Evolutionary conservation across 441 rosid genomes (phyloP).

Genomic region (Daphne laureola): DNA sequence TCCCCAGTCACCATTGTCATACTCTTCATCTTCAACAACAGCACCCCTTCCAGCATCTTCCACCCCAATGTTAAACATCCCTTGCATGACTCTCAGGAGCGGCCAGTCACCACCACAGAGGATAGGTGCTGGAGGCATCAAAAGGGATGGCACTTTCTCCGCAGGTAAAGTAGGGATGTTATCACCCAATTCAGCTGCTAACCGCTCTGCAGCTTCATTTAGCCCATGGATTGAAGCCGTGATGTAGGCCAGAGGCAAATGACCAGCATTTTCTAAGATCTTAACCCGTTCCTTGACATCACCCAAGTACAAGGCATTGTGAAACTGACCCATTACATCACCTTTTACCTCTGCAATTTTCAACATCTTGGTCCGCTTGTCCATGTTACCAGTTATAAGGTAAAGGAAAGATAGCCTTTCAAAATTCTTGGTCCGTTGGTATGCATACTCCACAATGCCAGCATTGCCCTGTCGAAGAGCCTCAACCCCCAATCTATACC

Average conservation of each 20-base stretch:
- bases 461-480: slow-evolving; percentile 96
- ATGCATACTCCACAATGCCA: slow-evolving; percentile 85
- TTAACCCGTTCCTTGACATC: slow-evolving; percentile 78
- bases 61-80: slow-evolving; percentile 74
- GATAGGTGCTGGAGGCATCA: slow-evolving; percentile 65
- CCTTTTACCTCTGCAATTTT: slow-evolving; percentile 94
- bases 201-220: slow-evolving; percentile 51
- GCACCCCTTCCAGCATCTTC: slow-evolving; percentile 43
- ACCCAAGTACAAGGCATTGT: slow-evolving; percentile 75
- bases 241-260: slow-evolving; percentile 66
- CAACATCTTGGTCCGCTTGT: slow-evolving; percentile 72
- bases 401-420: slow-evolving; percentile 89
- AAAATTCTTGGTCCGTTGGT: slow-evolving; percentile 85
- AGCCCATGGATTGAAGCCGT: slow-evolving; percentile 71
- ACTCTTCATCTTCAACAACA: slow-evolving; percentile 56
- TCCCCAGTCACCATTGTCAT: slow-evolving; percentile 69
- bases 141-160: slow-evolving; percentile 58
- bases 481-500: slow-evolving; percentile 91
- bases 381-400: slow-evolving; percentile 75
- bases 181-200: slow-evolving; percentile 66
- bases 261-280: slow-evolving; percentile 74
- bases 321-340: slow-evolving; percentile 90
- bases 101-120: slow-evolving; percentile 89
- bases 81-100: slow-evolving; percentile 76
- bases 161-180: slow-evolving; percentile 52